Percentiles rank a stretch among this genome's conserved stretches.
Conservation (phyloP, 352 stramenopile genomes). For the Pythium volutum region DNA sequence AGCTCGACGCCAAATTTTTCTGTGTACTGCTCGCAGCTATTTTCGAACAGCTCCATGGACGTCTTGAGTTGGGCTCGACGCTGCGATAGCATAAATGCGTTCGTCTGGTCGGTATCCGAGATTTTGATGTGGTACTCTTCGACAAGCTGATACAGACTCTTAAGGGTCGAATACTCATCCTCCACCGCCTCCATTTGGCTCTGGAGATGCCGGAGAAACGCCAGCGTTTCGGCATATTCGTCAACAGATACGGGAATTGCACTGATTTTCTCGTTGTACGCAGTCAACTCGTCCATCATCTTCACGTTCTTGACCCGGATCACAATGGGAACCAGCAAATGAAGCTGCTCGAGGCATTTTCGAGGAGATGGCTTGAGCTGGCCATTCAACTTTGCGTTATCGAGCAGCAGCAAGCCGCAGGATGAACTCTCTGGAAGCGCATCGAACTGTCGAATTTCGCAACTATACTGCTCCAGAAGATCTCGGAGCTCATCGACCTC, state of each 20-base stretch:
- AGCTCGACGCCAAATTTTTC: slow-evolving; percentile 76
- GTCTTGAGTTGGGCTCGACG: slow-evolving; percentile 70
- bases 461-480: slow-evolving; percentile 61
- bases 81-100: slow-evolving; percentile 70
- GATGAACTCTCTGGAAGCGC: slow-evolving; percentile 38
- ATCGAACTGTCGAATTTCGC: slow-evolving; percentile 53
- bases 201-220: slow-evolving; percentile 56
- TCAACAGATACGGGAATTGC: slow-evolving; percentile 68
- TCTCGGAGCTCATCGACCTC: slow-evolving; percentile 63
- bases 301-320: slow-evolving; percentile 57
- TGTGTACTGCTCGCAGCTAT: slow-evolving; percentile 63
- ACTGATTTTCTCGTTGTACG: slow-evolving; percentile 63
- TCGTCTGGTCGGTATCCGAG: slow-evolving; percentile 66
- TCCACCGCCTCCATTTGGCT: slow-evolving; percentile 41
- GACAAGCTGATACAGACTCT: slow-evolving; percentile 55
- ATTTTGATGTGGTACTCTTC: slow-evolving; percentile 73
- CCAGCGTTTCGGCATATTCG: slow-evolving; percentile 61
- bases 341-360: slow-evolving; percentile 55
- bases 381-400: slow-evolving; percentile 54
- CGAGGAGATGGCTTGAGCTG: slow-evolving; percentile 63
- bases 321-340: slow-evolving; percentile 53
- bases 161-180: slow-evolving; percentile 51
- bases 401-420: slow-evolving; percentile 57
- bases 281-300: slow-evolving; percentile 52
- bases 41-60: slow-evolving; percentile 77